These are phyloP conservation scores for Pichia sp. DNA, from an alignment of 1,139 yeast species.

Conservation along the genomic window DNA sequence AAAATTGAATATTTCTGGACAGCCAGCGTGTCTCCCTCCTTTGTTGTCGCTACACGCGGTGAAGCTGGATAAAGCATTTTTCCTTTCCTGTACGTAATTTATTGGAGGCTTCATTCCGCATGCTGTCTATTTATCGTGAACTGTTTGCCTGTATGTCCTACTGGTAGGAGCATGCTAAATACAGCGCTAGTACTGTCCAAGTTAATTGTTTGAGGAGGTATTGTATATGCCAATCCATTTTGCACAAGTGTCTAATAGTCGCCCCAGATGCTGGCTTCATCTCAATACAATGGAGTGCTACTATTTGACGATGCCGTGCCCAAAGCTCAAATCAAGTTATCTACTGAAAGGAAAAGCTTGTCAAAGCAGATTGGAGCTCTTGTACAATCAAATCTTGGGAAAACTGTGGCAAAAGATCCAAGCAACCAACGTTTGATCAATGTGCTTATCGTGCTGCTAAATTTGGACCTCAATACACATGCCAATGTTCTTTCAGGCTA, in stretches of 20 bases:
- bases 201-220: not conserved
- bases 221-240: not conserved
- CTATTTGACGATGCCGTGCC: slow-evolving; percentile 26
- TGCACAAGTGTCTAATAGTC: not conserved
- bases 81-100: too few relatives aligned
- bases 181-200: too few relatives aligned
- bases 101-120: too few relatives aligned
- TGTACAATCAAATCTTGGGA: slow-evolving; percentile 12
- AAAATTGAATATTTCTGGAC: not conserved
- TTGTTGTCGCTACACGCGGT: too few relatives aligned
- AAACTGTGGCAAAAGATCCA: slow-evolving; percentile 18
- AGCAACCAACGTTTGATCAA: slow-evolving; percentile 21
- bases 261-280: slow-evolving; percentile 17
- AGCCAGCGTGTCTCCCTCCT: too few relatives aligned
- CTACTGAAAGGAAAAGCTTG: slow-evolving; percentile 25
- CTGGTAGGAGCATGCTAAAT: not conserved
- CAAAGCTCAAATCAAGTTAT: slow-evolving; percentile 22
- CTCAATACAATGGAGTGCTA: slow-evolving; percentile 25
- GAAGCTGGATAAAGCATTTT: too few relatives aligned
- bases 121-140: too few relatives aligned
- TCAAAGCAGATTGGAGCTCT: slow-evolving; percentile 20
- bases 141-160: too few relatives aligned
- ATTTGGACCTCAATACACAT: slow-evolving; percentile 16
- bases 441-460: slow-evolving; percentile 24
- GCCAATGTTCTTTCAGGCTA: slow-evolving; percentile 19